Evolutionary conservation across 257 asterid genomes (phyloP).

Genomic region (Lycium barbarum): DNA sequence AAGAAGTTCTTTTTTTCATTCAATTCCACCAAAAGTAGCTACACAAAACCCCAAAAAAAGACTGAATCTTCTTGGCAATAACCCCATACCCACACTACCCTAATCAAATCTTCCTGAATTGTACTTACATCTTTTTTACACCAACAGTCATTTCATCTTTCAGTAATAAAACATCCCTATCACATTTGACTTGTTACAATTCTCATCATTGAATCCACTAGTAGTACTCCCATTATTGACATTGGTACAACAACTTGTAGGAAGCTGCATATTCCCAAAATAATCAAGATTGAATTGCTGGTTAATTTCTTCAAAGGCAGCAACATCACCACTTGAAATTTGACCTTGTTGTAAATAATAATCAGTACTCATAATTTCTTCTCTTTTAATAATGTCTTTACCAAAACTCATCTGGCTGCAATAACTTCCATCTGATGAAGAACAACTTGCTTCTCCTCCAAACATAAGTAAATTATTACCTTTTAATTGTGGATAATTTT

Average conservation of each 20-base stretch:
- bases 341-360: constrained; percentile 36
- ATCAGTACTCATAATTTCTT: constrained; percentile 38
- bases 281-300: constrained; percentile 52
- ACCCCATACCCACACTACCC: background rate
- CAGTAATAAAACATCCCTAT: constrained; percentile 54
- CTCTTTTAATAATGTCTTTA: constrained; percentile 59
- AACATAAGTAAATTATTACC: constrained; percentile 51
- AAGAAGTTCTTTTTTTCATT: background rate
- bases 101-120: constrained; percentile 52
- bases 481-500: constrained; percentile 37
- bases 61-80: background rate
- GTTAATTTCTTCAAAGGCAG: constrained; percentile 39
- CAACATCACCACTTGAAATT: constrained; percentile 10
- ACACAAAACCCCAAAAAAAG: constrained; percentile 1
- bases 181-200: constrained; percentile 51
- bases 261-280: constrained; percentile 29
- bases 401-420: constrained; percentile 57
- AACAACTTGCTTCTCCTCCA: constrained; percentile 65
- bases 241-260: constrained; percentile 27
- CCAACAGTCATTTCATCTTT: constrained; percentile 13
- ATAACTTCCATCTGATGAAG: constrained; percentile 68
- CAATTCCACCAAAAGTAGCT: background rate
- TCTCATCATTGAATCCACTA: constrained; percentile 50
- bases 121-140: constrained; percentile 25
- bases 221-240: constrained; percentile 24